These are phyloP conservation scores for Wickerhamiella azyma DNA, from an alignment of 805 yeast species.

Conservation along the genomic window DNA sequence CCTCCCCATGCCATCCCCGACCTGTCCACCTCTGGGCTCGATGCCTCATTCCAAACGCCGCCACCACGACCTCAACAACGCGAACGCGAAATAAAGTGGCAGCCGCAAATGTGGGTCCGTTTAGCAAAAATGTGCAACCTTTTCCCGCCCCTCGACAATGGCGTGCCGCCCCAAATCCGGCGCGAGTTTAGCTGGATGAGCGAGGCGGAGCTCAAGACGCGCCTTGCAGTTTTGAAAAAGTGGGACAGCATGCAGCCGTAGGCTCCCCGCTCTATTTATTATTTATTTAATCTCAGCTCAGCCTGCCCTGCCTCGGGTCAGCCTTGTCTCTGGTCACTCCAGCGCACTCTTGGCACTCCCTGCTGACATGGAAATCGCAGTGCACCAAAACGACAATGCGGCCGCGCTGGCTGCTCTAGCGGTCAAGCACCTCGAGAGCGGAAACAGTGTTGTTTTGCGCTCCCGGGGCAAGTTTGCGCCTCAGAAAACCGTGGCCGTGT, in stretches of 20 bases:
- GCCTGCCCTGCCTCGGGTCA: too few species aligned
- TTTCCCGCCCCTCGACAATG: not conserved
- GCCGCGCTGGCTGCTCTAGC: not conserved
- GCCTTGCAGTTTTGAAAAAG: not conserved
- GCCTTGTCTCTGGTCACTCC: too few species aligned
- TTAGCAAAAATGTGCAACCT: not conserved
- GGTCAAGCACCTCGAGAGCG: not conserved
- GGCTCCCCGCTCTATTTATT: not conserved
- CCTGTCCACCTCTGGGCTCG: not conserved
- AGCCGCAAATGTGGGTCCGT: not conserved
- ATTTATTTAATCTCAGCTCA: too few species aligned
- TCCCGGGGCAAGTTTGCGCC: not conserved
- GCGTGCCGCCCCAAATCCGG: not conserved
- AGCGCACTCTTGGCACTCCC: too few species aligned
- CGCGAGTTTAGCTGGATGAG: not conserved
- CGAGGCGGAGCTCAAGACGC: not conserved
- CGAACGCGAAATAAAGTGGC: not conserved
- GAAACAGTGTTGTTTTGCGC: not conserved
- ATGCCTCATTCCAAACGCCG: too few species aligned
- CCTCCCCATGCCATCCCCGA: too few species aligned
- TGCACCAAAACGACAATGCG: not conserved
- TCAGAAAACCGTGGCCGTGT: slow-evolving; percentile 4
- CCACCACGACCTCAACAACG: too few species aligned
- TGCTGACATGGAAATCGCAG: not conserved
- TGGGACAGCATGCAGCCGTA: not conserved